Percentiles rank a stretch among this genome's conserved stretches.
phyloP scores from a whole-genome alignment of 768 basidiomycete genomes.

The Leccinellum rugosiceps region DNA sequence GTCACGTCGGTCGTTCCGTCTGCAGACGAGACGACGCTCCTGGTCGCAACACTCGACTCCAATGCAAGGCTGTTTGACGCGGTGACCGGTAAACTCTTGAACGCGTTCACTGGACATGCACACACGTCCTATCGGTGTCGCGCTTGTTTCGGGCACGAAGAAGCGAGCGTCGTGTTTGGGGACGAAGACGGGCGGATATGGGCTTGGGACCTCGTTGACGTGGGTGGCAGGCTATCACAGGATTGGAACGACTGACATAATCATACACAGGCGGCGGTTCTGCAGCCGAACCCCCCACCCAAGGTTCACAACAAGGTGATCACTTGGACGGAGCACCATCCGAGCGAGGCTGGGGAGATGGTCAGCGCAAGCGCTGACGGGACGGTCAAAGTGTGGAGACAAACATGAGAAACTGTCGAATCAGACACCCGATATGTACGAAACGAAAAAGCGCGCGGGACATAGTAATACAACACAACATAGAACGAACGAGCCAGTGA shows the following conservation, averaged over 20 bases:
- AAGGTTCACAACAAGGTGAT: conserved; percentile 81
- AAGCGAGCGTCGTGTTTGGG: conserved; percentile 79
- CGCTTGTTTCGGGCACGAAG: conserved; percentile 79
- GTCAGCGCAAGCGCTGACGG: conserved; percentile 90
- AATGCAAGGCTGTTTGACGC: conserved; percentile 85
- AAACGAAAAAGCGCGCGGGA: not conserved
- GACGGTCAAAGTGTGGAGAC: conserved; percentile 84
- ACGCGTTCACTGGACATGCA: conserved; percentile 76
- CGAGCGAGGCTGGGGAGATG: conserved; percentile 76
- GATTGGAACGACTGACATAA: conserved; percentile 2
- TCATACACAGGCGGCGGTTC: conserved; percentile 56
- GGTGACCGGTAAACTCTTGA: conserved; percentile 76
- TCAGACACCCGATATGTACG: not conserved
- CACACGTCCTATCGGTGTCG: conserved; percentile 76
- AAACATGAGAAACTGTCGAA: conserved; percentile 28
- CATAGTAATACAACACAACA: conserved; percentile 21
- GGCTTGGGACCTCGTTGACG: conserved; percentile 93
- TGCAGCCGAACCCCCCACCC: conserved; percentile 72
- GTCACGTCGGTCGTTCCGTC: conserved; percentile 82
- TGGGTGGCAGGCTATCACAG: conserved; percentile 34
- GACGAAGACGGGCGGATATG: conserved; percentile 89
- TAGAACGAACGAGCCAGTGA: conserved; percentile 9
- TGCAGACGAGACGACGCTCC: conserved; percentile 72
- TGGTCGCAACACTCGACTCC: conserved; percentile 82
- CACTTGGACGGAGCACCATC: conserved; percentile 92